Conservation (phyloP, 352 stramenopile species). For the Pythium aquatile region DNA sequence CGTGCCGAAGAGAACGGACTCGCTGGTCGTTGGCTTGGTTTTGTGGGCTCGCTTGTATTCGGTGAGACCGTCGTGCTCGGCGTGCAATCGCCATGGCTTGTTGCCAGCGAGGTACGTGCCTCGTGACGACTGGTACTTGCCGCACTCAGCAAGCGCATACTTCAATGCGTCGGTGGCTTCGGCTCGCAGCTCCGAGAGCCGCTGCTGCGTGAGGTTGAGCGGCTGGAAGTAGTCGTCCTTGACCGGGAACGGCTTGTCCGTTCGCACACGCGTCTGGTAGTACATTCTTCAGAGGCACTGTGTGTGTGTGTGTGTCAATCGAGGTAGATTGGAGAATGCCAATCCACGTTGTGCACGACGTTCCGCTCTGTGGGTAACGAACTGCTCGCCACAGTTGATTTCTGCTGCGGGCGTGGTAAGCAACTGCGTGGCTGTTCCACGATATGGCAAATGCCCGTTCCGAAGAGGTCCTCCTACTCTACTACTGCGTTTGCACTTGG, state of each 20-base stretch:
- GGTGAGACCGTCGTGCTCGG: slow-evolving; percentile 15
- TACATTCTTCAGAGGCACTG: slow-evolving; percentile 2
- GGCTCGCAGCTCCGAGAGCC: slow-evolving; percentile 11
- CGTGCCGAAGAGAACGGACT: slow-evolving; percentile 17
- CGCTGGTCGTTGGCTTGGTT: slow-evolving; percentile 3
- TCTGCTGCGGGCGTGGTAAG: neutral
- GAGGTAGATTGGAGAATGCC: neutral
- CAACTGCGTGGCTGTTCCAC: too few species aligned
- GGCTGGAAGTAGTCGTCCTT: slow-evolving; percentile 15
- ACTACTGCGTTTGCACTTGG: neutral
- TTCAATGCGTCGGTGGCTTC: slow-evolving; percentile 13
- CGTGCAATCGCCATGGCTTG: slow-evolving; percentile 14
- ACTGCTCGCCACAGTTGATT: too few species aligned
- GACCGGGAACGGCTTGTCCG: slow-evolving; percentile 16
- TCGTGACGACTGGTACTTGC: slow-evolving; percentile 7
- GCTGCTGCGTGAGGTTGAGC: slow-evolving; percentile 16
- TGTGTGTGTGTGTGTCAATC: neutral
- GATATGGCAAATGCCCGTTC: neutral
- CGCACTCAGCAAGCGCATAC: slow-evolving; percentile 10
- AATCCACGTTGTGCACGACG: neutral
- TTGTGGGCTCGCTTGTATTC: slow-evolving; percentile 21
- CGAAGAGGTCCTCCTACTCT: neutral
- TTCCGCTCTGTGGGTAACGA: neutral
- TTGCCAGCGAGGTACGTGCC: slow-evolving; percentile 20
- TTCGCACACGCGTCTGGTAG: slow-evolving; percentile 7